Conservation (phyloP, 2,329 filamentous ascomycete genomes). For the Lachnellula subtilissima region DNA sequence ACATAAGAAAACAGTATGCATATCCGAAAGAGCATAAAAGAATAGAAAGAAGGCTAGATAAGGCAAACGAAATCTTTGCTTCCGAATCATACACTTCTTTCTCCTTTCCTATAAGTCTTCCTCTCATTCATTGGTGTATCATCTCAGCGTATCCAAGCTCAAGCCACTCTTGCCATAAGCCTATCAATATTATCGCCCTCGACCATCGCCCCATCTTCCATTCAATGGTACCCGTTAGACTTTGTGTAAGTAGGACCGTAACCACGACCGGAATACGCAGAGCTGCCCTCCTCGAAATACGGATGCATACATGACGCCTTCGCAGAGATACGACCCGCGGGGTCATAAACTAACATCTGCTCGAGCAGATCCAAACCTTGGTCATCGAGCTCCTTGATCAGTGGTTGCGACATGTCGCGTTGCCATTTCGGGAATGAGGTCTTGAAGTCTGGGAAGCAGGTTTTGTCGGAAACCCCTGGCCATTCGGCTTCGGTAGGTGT, state of each 20-base stretch:
- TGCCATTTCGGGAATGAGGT: slow-evolving; percentile 87
- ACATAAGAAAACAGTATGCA: neutral
- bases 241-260: slow-evolving; percentile 27
- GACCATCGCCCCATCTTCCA: slow-evolving; percentile 7
- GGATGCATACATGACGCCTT: slow-evolving; percentile 82
- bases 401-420: slow-evolving; percentile 58
- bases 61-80: neutral
- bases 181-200: slow-evolving; percentile 8
- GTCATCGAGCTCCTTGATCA: slow-evolving; percentile 71
- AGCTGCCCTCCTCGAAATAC: slow-evolving; percentile 58
- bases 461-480: slow-evolving; percentile 67
- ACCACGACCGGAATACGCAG: slow-evolving; percentile 32
- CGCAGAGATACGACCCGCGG: slow-evolving; percentile 78
- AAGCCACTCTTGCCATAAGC: slow-evolving; percentile 20
- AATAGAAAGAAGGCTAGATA: neutral
- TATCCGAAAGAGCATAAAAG: neutral
- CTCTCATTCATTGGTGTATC: neutral
- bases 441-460: slow-evolving; percentile 94
- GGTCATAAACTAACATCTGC: slow-evolving; percentile 78
- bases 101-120: neutral
- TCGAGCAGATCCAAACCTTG: slow-evolving; percentile 63
- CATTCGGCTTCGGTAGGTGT: slow-evolving; percentile 78
- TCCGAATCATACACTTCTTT: neutral
- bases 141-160: slow-evolving; percentile 20
- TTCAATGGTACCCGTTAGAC: slow-evolving; percentile 29